A percentile compares a stretch with the other conserved stretches of the same genome.
Conservation (phyloP, 2,329 filamentous ascomycete species). For the Pseudogymnoascus sp. region DNA sequence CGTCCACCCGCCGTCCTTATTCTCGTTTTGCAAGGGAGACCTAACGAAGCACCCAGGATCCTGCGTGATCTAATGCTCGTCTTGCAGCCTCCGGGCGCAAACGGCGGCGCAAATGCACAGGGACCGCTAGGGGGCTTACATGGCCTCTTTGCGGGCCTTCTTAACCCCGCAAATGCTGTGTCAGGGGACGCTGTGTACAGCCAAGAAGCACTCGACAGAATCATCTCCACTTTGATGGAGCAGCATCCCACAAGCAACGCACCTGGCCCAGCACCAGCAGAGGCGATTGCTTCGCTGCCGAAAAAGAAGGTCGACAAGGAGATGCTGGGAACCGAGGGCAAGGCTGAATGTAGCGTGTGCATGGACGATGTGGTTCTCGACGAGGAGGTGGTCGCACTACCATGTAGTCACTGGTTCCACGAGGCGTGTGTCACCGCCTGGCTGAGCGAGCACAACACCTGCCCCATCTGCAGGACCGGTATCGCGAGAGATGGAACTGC, state of each 20-base stretch:
- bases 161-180: conserved; percentile 44
- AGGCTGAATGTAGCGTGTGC: conserved; percentile 88
- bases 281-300: conserved; percentile 65
- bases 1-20: conserved; percentile 14
- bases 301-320: conserved; percentile 61
- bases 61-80: conserved; percentile 1
- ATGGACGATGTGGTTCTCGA: conserved; percentile 74
- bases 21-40: background rate
- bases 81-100: background rate
- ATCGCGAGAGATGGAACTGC: conserved; percentile 20
- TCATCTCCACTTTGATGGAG: conserved; percentile 85
- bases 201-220: conserved; percentile 81
- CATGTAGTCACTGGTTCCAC: conserved; percentile 93
- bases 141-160: conserved; percentile 40
- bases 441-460: conserved; percentile 87
- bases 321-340: conserved; percentile 58
- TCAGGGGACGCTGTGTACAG: conserved; percentile 81
- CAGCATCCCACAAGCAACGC: conserved; percentile 68
- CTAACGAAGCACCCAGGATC: conserved; percentile 6
- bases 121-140: background rate
- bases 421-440: conserved; percentile 72
- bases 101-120: background rate
- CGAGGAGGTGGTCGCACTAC: conserved; percentile 67
- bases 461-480: conserved; percentile 64
- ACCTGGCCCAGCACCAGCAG: conserved; percentile 69